phyloP scores from a whole-genome alignment of 2,329 filamentous ascomycete genomes.

The Exophiala spinifera region DNA sequence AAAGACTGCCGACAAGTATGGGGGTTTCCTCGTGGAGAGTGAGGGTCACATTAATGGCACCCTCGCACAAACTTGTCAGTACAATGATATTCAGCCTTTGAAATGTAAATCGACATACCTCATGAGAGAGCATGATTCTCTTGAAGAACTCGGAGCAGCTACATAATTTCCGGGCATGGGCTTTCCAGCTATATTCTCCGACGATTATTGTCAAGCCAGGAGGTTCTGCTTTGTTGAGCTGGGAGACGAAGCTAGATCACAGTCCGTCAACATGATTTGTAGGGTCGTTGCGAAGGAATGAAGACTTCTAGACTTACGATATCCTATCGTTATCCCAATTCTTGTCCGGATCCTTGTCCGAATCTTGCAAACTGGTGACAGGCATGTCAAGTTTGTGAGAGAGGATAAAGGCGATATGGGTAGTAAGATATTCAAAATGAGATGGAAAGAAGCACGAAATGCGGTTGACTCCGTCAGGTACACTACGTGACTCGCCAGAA shows the following conservation, averaged over 20 bases:
- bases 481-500: no score
- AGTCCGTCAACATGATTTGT: not conserved
- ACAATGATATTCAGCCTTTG: no score
- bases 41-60: not conserved
- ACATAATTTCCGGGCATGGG: conserved; percentile 4
- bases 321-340: no score
- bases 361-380: no score
- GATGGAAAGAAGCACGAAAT: no score
- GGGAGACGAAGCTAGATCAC: conserved; percentile 4
- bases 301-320: not conserved
- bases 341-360: no score
- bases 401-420: no score
- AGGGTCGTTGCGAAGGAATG: not conserved
- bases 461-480: no score
- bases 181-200: conserved; percentile 12
- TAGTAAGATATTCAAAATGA: no score
- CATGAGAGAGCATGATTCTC: not conserved
- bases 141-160: conserved; percentile 2
- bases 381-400: no score
- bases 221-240: conserved; percentile 3
- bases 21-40: conserved; percentile 13
- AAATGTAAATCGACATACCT: not conserved
- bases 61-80: not conserved
- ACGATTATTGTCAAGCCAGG: conserved; percentile 10
- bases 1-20: conserved; percentile 15